These are phyloP conservation scores for Hymenoscyphus repandus DNA, from an alignment of 2,329 filamentous ascomycete genomes.

Conservation along the genomic window DNA sequence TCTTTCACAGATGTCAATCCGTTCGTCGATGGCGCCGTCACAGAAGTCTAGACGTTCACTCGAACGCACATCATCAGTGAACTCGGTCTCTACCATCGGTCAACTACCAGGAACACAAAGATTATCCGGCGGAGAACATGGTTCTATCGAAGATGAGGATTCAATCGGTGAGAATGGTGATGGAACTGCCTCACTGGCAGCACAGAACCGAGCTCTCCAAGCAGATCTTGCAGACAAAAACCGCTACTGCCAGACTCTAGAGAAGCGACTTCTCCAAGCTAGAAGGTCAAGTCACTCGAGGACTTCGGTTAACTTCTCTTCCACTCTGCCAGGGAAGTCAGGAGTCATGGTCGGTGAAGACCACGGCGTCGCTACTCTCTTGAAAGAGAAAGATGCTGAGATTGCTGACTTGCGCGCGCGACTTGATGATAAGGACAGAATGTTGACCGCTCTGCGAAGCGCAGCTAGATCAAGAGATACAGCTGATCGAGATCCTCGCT, in stretches of 20 bases:
- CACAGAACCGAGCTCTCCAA: slow-evolving; percentile 89
- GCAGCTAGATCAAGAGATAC: slow-evolving; percentile 81
- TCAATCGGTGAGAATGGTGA: slow-evolving; percentile 79
- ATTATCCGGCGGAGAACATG: slow-evolving; percentile 21
- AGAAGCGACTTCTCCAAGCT: slow-evolving; percentile 87
- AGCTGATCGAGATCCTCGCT: slow-evolving; percentile 50
- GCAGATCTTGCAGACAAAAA: slow-evolving; percentile 96
- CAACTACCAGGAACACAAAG: slow-evolving; percentile 21
- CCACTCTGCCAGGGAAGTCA: slow-evolving; percentile 51
- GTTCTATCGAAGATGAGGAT: slow-evolving; percentile 54
- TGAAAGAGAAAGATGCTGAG: slow-evolving; percentile 88
- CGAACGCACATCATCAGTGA: slow-evolving; percentile 62
- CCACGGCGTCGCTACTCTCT: slow-evolving; percentile 62
- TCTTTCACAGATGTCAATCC: slow-evolving; percentile 48
- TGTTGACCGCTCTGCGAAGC: slow-evolving; percentile 80
- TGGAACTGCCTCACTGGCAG: slow-evolving; percentile 71
- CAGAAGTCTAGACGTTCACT: slow-evolving; percentile 38
- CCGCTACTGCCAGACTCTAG: slow-evolving; percentile 88
- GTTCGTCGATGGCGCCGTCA: slow-evolving; percentile 67
- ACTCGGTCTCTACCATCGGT: slow-evolving; percentile 42
- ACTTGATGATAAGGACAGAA: slow-evolving; percentile 90
- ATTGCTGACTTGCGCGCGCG: slow-evolving; percentile 86
- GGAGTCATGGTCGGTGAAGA: slow-evolving; percentile 72
- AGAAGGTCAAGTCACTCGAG: slow-evolving; percentile 84
- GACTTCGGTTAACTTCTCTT: slow-evolving; percentile 68